These are phyloP conservation scores for Pyracantha coccinea DNA, from an alignment of 331 rosid genomes.

Conservation along the genomic window DNA sequence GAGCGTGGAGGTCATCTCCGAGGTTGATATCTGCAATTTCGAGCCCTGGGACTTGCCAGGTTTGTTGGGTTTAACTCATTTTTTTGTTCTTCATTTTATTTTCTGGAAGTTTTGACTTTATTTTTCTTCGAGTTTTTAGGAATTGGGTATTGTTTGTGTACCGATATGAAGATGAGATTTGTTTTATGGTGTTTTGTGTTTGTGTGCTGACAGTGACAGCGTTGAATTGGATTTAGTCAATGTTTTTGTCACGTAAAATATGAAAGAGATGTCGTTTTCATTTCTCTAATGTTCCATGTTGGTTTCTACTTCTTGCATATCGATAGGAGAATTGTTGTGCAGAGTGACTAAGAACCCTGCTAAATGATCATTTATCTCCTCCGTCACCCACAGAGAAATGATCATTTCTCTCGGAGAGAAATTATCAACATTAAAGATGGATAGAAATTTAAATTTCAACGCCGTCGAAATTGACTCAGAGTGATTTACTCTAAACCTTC, in stretches of 20 bases:
- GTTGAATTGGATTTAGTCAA: neutral
- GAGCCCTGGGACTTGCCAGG: conserved; percentile 99
- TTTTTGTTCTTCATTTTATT: neutral
- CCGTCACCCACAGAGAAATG: neutral
- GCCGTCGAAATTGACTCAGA: neutral
- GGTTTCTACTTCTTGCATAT: neutral
- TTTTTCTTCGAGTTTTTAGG: neutral
- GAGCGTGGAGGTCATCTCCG: conserved; percentile 67
- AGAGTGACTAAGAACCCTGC: neutral
- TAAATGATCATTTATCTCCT: no score
- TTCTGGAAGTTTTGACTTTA: neutral
- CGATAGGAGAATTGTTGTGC: neutral
- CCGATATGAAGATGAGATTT: neutral
- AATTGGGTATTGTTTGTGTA: neutral
- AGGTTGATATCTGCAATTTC: conserved; percentile 69
- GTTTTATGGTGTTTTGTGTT: neutral
- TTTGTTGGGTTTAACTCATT: conserved; percentile 3
- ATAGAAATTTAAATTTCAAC: neutral
- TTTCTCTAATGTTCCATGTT: neutral
- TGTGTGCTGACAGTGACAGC: neutral
- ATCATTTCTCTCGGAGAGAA: neutral
- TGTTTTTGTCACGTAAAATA: neutral
- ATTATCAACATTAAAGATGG: neutral
- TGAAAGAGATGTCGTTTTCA: neutral
- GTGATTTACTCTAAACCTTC: neutral